Base-by-base conservation (phyloP, 176 grass and related monocot species). In the Paspalum vaginatum region DNA sequence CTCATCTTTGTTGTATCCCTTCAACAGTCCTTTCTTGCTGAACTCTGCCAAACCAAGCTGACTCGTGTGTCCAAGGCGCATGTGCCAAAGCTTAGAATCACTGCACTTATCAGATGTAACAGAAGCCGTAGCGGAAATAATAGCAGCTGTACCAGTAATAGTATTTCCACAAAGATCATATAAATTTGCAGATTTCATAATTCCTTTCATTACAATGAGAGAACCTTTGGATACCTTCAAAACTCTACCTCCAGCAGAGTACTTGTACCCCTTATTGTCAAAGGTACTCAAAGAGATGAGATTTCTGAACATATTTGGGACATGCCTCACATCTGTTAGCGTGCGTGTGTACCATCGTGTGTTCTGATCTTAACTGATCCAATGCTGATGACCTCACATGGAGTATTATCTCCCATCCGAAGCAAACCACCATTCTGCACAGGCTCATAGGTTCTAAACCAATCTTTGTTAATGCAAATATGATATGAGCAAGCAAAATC, bases 211-310 rank as follows among this genome's bases (percentile, higher is more conserved):
- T 9, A 57, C 5, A n/a, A 57, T 22, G 16, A 57, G 17, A 57
- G n/a, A 57, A 22, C n/a, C 55, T 22, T 21, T 57, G 21, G 6
- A 8, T 20, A 57, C 20, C 55, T 57, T 57, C 55, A 57, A 22
- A 22, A 57, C 20, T n/a, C 55, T 20, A 57, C 15, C 55, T 57
- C 6, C 5, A 57, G 5, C 8, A 2, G 55, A 22, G 1, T 5
- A 6, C n/a, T n/a, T n/a, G n/a, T n/a, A n/a, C n/a, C n/a, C n/a
- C n/a, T n/a, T n/a, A n/a, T n/a, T n/a, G n/a, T 80, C 27, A 55
- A 86, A 68, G 16, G 46, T 37, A 25, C 68, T 56, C 8, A 81
- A 43, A 14, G 52, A 72, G 8, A 85, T 78, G 2, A 85, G 42
- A 10, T 25, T 25, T 22, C 9, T 60, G 5, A 11, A 26, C 57